phyloP scores from a whole-genome alignment of 1,284 basidiomycete genomes.

The Tylopilus sp. region DNA sequence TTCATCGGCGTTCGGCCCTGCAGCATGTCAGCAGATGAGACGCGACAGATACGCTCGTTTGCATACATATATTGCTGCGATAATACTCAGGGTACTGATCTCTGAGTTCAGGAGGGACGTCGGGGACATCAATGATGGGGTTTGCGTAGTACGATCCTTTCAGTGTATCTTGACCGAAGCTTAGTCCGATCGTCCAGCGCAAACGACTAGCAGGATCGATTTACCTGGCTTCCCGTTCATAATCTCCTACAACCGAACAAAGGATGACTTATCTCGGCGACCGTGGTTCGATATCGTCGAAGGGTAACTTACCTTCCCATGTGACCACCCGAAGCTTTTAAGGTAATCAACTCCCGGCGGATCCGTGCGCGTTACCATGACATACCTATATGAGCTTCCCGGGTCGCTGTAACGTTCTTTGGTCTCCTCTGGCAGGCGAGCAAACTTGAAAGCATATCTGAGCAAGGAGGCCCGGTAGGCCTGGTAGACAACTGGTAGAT shows the following conservation, averaged over 20 bases:
- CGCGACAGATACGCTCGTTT: neutral
- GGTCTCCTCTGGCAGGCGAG: slow-evolving; percentile 56
- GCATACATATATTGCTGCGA: slow-evolving; percentile 69
- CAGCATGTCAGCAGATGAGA: neutral
- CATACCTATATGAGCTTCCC: slow-evolving; percentile 66
- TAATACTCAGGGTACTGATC: slow-evolving; percentile 75
- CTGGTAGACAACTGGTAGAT: slow-evolving; percentile 68
- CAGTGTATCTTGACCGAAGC: slow-evolving; percentile 54
- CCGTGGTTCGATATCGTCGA: neutral
- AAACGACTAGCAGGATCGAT: neutral
- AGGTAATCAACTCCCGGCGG: slow-evolving; percentile 4
- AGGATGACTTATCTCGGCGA: neutral
- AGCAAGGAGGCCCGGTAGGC: slow-evolving; percentile 66
- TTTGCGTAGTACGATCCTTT: slow-evolving; percentile 95
- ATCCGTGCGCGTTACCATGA: neutral
- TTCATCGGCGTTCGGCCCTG: slow-evolving; percentile 69
- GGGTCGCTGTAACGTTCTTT: slow-evolving; percentile 72
- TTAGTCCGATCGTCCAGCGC: slow-evolving; percentile 4
- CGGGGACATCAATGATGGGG: slow-evolving; percentile 64
- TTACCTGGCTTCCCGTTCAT: slow-evolving; percentile 88
- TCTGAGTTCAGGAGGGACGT: slow-evolving; percentile 51
- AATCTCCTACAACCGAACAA: slow-evolving; percentile 58
- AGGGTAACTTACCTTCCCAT: slow-evolving; percentile 66
- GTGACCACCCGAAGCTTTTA: slow-evolving; percentile 87
- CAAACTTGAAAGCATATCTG: slow-evolving; percentile 70